Evolutionary conservation across 1,284 basidiomycete species (phyloP).

Genomic region (Ustilago tritici): DNA sequence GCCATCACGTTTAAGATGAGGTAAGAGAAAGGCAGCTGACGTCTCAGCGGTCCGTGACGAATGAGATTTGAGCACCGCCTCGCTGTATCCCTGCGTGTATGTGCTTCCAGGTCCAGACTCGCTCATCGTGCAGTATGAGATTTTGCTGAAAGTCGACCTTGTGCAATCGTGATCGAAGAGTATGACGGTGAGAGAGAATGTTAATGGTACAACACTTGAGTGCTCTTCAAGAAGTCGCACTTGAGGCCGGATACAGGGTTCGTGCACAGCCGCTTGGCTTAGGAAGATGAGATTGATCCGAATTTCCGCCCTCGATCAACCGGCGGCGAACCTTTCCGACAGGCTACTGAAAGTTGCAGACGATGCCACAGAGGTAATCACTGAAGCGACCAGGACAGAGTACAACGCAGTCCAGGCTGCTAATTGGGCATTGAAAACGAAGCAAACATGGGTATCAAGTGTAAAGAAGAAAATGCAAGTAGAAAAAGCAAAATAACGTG

Average conservation of each 20-base stretch:
- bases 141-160: neutral
- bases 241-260: neutral
- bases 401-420: slow-evolving; percentile 10
- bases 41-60: slow-evolving; percentile 38
- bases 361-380: neutral
- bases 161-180: neutral
- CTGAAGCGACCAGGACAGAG: neutral
- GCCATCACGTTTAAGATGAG: slow-evolving; percentile 23
- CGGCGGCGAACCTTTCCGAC: neutral
- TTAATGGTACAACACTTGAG: neutral
- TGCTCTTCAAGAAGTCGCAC: neutral
- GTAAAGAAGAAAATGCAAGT: neutral
- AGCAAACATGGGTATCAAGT: slow-evolving; percentile 15
- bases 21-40: slow-evolving; percentile 36
- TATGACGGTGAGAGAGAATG: neutral
- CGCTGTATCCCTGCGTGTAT: slow-evolving; percentile 45
- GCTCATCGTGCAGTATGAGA: slow-evolving; percentile 8
- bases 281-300: neutral
- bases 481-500: neutral
- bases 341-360: neutral
- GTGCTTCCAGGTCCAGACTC: neutral
- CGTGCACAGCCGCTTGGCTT: neutral
- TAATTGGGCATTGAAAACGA: slow-evolving; percentile 2
- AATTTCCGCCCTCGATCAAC: neutral
- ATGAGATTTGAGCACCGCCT: slow-evolving; percentile 39